phyloP scores from a whole-genome alignment of 2,329 filamentous ascomycete genomes.

The Fusarium fracticaudum region DNA sequence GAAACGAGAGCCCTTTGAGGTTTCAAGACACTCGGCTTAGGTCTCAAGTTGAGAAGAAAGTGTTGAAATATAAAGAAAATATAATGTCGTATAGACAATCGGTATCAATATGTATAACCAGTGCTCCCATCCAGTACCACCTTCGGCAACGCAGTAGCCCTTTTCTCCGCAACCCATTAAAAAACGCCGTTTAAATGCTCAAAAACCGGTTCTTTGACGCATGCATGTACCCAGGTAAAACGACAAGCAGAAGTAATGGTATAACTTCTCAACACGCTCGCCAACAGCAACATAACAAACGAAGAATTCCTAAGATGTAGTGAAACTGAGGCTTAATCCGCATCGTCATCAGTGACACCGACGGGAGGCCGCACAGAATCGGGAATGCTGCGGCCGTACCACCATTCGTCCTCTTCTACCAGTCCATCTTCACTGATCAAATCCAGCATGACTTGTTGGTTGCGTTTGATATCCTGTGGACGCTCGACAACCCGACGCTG shows the following conservation, averaged over 20 bases:
- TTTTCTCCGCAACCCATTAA: constrained; percentile 34
- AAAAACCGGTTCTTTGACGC: constrained; percentile 40
- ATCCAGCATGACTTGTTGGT: constrained; percentile 69
- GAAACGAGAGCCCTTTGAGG: not conserved
- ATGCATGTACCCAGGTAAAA: constrained; percentile 31
- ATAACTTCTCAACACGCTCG: constrained; percentile 25
- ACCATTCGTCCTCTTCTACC: constrained; percentile 70
- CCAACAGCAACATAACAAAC: constrained; percentile 26
- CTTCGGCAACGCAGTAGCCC: constrained; percentile 25
- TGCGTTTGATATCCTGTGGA: constrained; percentile 69
- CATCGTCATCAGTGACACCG: constrained; percentile 63
- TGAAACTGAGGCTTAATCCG: constrained; percentile 43
- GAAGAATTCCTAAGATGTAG: constrained; percentile 19
- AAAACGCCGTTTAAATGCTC: constrained; percentile 47
- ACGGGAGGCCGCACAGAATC: constrained; percentile 63
- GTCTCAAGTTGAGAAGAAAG: not conserved
- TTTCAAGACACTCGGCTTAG: not conserved
- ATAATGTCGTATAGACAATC: constrained; percentile 34
- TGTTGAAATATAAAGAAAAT: constrained; percentile 9
- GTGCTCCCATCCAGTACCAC: constrained; percentile 34
- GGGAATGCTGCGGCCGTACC: constrained; percentile 64
- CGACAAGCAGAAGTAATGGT: constrained; percentile 18
- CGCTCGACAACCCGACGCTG: constrained; percentile 67
- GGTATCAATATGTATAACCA: constrained; percentile 37
- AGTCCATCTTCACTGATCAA: constrained; percentile 70